Base-by-base conservation (phyloP, 2,329 filamentous ascomycete genomes). In the Sodiomyces alkalinus region DNA sequence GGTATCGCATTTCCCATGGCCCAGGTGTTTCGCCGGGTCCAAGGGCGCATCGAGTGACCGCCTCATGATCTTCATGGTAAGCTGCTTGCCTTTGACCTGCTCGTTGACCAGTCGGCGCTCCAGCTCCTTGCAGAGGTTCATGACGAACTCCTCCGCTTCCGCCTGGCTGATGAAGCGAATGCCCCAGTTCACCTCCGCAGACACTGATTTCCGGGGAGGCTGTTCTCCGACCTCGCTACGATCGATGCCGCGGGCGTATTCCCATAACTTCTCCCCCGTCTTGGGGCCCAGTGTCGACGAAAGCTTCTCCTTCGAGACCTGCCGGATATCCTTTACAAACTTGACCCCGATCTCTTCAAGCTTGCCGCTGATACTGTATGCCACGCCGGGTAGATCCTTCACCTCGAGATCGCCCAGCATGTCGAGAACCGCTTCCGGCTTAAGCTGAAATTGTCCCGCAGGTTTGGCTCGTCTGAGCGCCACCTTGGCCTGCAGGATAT, bases 101-200 rank as follows among this genome's bases (percentile, higher is more conserved):
- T 94, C 83, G 38, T 85, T 80, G 14, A 85, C 46, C 12, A 98
- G 56, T 2, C 90, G 69, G 31, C 75, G 77, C 41, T 86, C 75
- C 6, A 98, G 57, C 50, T 98, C 90, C 31, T 76, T 76, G 45
- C 81, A 90, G 0, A 98, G 58, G 39, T 81, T 90, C 35, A 72
- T 60, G 17, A 96, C 67, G 48, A 98, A 98, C 38, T 92, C 82
- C 33, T 96, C 87, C 0, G 85, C 86, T 51, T 98, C 87, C n/a
- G 71, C 66, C 44, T 94, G 83, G 34, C 68, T 92, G 40, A 90
- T 73, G 47, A 98, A 98, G 5, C 90, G 75, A 31, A 98, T 92
- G 3, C 92, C 90, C 90, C 90, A 98, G 43, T 90, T 98, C 36
- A 98, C 83, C 48, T 98, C 90, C 1, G 87, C 87, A 2, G 90